Evolutionary conservation across 2,329 filamentous ascomycete genomes (phyloP), one percentile per base, ranked within the genome.

Genomic region (Dendrostoma leiphaemia): DNA sequence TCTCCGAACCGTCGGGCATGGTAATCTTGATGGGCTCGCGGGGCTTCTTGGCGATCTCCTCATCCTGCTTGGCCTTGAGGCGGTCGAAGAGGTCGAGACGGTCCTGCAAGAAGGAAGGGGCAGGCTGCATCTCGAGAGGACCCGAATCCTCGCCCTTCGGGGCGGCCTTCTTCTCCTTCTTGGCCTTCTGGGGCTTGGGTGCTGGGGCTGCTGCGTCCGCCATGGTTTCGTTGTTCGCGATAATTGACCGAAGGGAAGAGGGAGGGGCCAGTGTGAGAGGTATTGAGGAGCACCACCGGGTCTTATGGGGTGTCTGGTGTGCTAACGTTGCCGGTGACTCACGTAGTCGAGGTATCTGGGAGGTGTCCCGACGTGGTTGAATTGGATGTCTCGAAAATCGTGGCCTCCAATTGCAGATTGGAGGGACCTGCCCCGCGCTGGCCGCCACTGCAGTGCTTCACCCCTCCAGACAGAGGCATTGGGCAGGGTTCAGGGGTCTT

Each of bases 61-160:
- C 88, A 62, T 95, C 87, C 67, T 91, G 85, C 69, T 89, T 83
- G 61, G 89, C 86, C 81, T 95, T 95, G 62, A 97, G 80, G 69
- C 88, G 85, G 69, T 97, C 89, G 74, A 97, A 97, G 47, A 97
- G 78, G 50, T 88, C 83, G 65, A 97, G 86, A 60, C 94, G 86
- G 71, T 91, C 84, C 66, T 92, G 78, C 59, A 97, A 84, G 72
- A 89, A 96, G 57, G 87, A 84, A 53, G 92, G 88, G 19, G 84
- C 78, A 26, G 74, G 79, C 62, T 68, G 71, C 67, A 73, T 69
- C 73, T 81, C 76, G 56, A 81, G 67, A 35, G 75, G 71, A 12
- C 72, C 73, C 21, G 71, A 63, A 48, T 66, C 69, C 50, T 65
- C 62, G 55, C 68, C 70, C 51, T 66, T 69, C 57, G 64, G 67